A percentile compares a stretch with the other conserved stretches of the same genome.
These are phyloP conservation scores for Chrysoporthe puriensis DNA, from an alignment of 2,329 filamentous ascomycete genomes.

Conservation along the genomic window DNA sequence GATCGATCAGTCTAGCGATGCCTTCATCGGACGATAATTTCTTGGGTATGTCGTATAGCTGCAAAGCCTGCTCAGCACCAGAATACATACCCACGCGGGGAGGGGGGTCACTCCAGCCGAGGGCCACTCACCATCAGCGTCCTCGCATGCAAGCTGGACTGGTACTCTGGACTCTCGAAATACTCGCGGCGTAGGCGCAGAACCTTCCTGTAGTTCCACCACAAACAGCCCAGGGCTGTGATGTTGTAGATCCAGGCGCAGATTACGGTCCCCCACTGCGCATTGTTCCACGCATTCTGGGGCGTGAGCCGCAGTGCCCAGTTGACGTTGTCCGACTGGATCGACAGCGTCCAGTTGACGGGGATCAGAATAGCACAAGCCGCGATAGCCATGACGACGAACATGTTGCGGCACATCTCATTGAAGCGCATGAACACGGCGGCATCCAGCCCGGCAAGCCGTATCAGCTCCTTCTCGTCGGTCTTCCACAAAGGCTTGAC, in stretches of 20 bases:
- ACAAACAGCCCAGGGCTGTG: slow-evolving; percentile 80
- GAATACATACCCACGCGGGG: not conserved
- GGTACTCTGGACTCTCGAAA: slow-evolving; percentile 86
- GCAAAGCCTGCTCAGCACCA: slow-evolving; percentile 34
- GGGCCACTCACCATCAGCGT: slow-evolving; percentile 61
- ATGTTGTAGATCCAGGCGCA: slow-evolving; percentile 70
- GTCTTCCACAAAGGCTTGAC: slow-evolving; percentile 76
- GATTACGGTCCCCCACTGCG: slow-evolving; percentile 63
- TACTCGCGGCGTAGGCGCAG: slow-evolving; percentile 73
- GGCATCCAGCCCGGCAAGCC: slow-evolving; percentile 89
- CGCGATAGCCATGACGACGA: slow-evolving; percentile 71
- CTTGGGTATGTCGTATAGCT: slow-evolving; percentile 83
- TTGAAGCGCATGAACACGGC: slow-evolving; percentile 87
- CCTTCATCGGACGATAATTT: slow-evolving; percentile 83
- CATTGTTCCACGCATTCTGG: slow-evolving; percentile 52
- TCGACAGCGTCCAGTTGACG: slow-evolving; percentile 66
- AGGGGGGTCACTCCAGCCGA: not conserved
- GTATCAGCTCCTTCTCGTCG: slow-evolving; percentile 75
- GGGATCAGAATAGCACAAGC: slow-evolving; percentile 81
- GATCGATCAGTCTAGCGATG: slow-evolving; percentile 80
- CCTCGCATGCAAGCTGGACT: slow-evolving; percentile 79
- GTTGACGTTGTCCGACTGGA: slow-evolving; percentile 38
- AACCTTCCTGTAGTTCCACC: slow-evolving; percentile 85
- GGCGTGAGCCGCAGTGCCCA: slow-evolving; percentile 67
- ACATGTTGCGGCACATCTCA: slow-evolving; percentile 91